These are phyloP conservation scores for Aspergillus chevalieri DNA, from an alignment of 2,329 filamentous ascomycete species.

Conservation along the genomic window DNA sequence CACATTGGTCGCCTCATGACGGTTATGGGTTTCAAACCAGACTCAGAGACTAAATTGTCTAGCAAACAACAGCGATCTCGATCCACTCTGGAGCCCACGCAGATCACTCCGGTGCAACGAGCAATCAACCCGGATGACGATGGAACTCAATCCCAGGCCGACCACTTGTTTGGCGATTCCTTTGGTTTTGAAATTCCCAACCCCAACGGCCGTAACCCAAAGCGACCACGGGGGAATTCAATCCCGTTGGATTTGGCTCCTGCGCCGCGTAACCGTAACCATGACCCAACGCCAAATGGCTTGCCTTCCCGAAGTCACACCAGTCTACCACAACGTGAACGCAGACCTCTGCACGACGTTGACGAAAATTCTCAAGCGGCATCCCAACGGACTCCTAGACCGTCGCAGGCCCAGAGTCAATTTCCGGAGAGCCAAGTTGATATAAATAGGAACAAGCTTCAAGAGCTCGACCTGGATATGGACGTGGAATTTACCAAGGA, in stretches of 20 bases:
- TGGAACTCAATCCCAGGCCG: slow-evolving; percentile 9
- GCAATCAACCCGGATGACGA: slow-evolving; percentile 15
- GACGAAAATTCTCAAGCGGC: slow-evolving; percentile 22
- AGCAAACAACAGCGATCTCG: slow-evolving; percentile 13
- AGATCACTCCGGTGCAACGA: slow-evolving; percentile 6
- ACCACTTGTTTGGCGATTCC: slow-evolving; percentile 12
- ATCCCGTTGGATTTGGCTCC: slow-evolving; percentile 11
- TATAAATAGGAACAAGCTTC: slow-evolving; percentile 18
- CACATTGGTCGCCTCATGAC: slow-evolving; percentile 33
- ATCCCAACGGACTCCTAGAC: slow-evolving; percentile 10
- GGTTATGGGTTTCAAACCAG: slow-evolving; percentile 31
- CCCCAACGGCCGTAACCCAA: slow-evolving; percentile 18
- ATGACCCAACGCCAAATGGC: slow-evolving; percentile 5
- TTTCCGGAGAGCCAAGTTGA: slow-evolving; percentile 8
- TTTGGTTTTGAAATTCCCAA: slow-evolving; percentile 16
- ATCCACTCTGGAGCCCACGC: slow-evolving; percentile 8
- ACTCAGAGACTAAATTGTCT: slow-evolving; percentile 8
- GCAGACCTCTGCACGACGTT: slow-evolving; percentile 19
- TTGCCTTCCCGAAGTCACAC: slow-evolving; percentile 3
- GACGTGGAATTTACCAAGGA: slow-evolving; percentile 32
- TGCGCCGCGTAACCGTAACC: slow-evolving; percentile 3
- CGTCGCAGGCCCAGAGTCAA: slow-evolving; percentile 7
- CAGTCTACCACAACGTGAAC: slow-evolving; percentile 5
- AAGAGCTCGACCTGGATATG: slow-evolving; percentile 26
- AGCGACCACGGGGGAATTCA: slow-evolving; percentile 20